phyloP scores from a whole-genome alignment of 495 filamentous ascomycete genomes.

The Penicillium tannophilum region DNA sequence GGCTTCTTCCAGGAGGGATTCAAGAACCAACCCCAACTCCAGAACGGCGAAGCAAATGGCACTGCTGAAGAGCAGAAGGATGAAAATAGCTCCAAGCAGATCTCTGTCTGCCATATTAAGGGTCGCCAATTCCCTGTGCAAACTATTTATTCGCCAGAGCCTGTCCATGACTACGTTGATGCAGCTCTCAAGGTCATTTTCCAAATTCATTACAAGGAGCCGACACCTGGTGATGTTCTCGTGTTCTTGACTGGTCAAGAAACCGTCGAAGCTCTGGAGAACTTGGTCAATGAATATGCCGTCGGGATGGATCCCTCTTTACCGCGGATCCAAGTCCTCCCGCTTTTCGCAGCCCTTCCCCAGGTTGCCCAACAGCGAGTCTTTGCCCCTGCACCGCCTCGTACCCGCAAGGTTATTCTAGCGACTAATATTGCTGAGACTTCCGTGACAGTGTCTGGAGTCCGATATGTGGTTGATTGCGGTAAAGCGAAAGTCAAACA shows the following conservation, averaged over 20 bases:
- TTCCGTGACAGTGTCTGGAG: constrained; percentile 92
- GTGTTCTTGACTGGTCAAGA: constrained; percentile 95
- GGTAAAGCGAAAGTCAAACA: constrained; percentile 95
- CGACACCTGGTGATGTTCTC: constrained; percentile 88
- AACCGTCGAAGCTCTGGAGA: constrained; percentile 80
- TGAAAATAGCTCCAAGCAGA: constrained; percentile 20
- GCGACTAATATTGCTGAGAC: constrained; percentile 98
- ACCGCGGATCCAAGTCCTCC: constrained; percentile 73
- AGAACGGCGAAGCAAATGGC: constrained; percentile 12
- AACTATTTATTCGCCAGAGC: constrained; percentile 71
- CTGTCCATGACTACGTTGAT: constrained; percentile 83
- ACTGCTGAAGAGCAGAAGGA: background rate
- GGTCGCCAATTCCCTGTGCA: constrained; percentile 89
- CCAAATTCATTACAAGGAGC: constrained; percentile 83
- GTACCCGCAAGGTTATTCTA: constrained; percentile 85
- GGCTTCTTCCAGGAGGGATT: constrained; percentile 67
- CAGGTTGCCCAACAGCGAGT: constrained; percentile 81
- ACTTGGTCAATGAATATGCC: constrained; percentile 78
- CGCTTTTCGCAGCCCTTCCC: constrained; percentile 71
- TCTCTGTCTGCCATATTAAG: constrained; percentile 71
- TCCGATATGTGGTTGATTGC: constrained; percentile 88
- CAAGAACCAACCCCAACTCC: constrained; percentile 20
- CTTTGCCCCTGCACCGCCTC: constrained; percentile 73
- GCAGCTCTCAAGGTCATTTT: constrained; percentile 81
- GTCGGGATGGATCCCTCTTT: constrained; percentile 67